Conservation (phyloP, 768 basidiomycete species). For the Mycena polygramma region DNA sequence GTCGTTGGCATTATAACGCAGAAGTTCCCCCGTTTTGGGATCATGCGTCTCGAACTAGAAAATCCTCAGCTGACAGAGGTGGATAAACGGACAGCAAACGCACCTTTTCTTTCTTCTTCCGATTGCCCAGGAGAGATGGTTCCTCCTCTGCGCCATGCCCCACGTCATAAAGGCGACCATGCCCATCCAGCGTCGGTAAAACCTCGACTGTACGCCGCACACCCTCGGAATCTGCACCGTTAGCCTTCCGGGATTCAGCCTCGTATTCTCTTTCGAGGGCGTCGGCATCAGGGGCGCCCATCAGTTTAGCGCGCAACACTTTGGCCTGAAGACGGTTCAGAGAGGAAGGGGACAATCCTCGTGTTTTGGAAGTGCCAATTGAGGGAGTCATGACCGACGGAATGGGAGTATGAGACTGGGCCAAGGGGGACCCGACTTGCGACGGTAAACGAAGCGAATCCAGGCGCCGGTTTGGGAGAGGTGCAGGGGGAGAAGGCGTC, state of each 20-base stretch:
- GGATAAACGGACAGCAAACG: slow-evolving; percentile 46
- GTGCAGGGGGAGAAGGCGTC: slow-evolving; percentile 52
- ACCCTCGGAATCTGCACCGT: slow-evolving; percentile 57
- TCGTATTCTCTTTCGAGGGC: slow-evolving; percentile 91
- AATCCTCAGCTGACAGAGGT: slow-evolving; percentile 1
- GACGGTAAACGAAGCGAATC: slow-evolving; percentile 75
- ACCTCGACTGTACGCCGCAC: slow-evolving; percentile 81
- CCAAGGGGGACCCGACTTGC: slow-evolving; percentile 68
- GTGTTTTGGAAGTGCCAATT: slow-evolving; percentile 48
- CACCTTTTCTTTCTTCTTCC: slow-evolving; percentile 85
- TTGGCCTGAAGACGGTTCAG: slow-evolving; percentile 94
- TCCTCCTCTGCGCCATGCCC: slow-evolving; percentile 81
- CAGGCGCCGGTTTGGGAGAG: slow-evolving; percentile 61
- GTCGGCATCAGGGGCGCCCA: slow-evolving; percentile 82
- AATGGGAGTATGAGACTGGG: slow-evolving; percentile 84
- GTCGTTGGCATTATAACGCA: slow-evolving; percentile 93
- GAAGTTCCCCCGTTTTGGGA: slow-evolving; percentile 88
- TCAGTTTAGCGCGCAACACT: slow-evolving; percentile 91
- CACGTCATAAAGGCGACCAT: slow-evolving; percentile 91
- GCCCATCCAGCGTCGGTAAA: slow-evolving; percentile 88
- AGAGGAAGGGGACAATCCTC: slow-evolving; percentile 79
- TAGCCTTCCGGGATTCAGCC: slow-evolving; percentile 65
- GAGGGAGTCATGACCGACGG: slow-evolving; percentile 92
- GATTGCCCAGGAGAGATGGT: slow-evolving; percentile 70
- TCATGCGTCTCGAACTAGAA: slow-evolving; percentile 89